A percentile compares a stretch with the other conserved stretches of the same genome.
phyloP scores from a whole-genome alignment of 352 stramenopile species.

The Bremia lactucae region DNA sequence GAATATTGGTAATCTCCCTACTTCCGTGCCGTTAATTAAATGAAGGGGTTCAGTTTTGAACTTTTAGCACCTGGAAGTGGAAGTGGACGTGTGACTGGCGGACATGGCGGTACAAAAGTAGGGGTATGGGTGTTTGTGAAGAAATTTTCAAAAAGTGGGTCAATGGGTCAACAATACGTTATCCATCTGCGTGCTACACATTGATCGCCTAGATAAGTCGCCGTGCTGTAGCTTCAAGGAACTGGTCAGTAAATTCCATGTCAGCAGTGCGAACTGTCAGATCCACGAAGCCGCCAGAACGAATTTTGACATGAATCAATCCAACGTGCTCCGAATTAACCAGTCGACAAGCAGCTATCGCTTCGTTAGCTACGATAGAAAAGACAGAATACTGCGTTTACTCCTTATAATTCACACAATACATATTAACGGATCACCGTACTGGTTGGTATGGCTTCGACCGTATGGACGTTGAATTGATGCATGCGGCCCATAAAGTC shows the following conservation, averaged over 20 bases:
- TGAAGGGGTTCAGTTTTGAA: too few relatives aligned
- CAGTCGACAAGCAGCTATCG: constrained; percentile 69
- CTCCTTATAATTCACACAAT: constrained; percentile 1
- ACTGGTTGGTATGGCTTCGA: constrained; percentile 80
- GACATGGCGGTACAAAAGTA: too few relatives aligned
- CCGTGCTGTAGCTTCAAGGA: constrained; percentile 49
- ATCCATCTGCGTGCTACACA: too few relatives aligned
- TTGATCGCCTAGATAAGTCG: constrained; percentile 48
- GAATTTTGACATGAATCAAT: constrained; percentile 82
- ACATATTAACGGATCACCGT: constrained; percentile 23
- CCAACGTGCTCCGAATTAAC: constrained; percentile 74
- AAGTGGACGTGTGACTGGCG: too few relatives aligned
- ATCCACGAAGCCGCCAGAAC: constrained; percentile 71
- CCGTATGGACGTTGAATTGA: constrained; percentile 68
- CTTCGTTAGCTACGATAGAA: constrained; percentile 62
- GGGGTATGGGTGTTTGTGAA: too few relatives aligned
- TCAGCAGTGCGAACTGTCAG: constrained; percentile 79
- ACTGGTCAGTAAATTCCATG: constrained; percentile 69
- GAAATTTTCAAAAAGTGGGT: too few relatives aligned
- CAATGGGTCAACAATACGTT: too few relatives aligned
- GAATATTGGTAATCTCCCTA: too few relatives aligned
- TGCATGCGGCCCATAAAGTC: constrained; percentile 78
- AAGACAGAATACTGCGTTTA: background rate
- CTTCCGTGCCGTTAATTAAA: too few relatives aligned
- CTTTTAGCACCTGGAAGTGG: too few relatives aligned